Evolutionary conservation across 352 stramenopile genomes (phyloP).

Genomic region (Pythium grandisporangium): DNA sequence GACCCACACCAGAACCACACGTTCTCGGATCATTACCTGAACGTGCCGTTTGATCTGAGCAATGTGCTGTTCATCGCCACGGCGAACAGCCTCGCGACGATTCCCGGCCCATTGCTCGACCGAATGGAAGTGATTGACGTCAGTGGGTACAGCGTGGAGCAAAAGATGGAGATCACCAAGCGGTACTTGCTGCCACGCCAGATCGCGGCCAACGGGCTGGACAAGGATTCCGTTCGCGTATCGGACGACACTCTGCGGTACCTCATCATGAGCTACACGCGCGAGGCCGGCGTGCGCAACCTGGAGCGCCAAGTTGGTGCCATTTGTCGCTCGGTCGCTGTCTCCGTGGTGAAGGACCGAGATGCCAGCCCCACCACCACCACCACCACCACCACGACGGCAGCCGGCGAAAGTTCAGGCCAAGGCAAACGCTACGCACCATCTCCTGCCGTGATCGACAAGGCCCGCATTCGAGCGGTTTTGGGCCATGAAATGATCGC

Average conservation of each 20-base stretch:
- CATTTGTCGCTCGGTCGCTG: conserved; percentile 65
- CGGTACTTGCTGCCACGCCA: conserved; percentile 74
- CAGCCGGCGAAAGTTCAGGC: too few species aligned
- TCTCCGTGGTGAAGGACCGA: conserved; percentile 54
- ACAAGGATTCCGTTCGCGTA: conserved; percentile 30
- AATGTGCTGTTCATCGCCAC: conserved; percentile 81
- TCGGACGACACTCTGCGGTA: conserved; percentile 51
- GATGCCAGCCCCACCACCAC: conserved; percentile 9
- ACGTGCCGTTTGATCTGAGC: conserved; percentile 84
- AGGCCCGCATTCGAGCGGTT: conserved; percentile 44
- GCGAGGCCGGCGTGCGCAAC: conserved; percentile 80
- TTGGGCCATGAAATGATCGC: conserved; percentile 61
- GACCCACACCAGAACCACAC: conserved; percentile 83
- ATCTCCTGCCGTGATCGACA: conserved; percentile 34
- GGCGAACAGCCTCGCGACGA: conserved; percentile 74
- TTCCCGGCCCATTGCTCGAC: conserved; percentile 64
- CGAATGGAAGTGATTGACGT: conserved; percentile 84
- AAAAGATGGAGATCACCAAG: conserved; percentile 77
- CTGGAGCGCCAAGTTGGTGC: conserved; percentile 70
- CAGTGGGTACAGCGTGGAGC: conserved; percentile 69
- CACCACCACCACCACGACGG: conserved; percentile 7
- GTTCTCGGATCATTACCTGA: conserved; percentile 83
- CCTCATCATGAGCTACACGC: conserved; percentile 78
- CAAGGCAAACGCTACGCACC: too few species aligned
- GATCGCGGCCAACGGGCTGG: conserved; percentile 63